Conservation (phyloP, 345 rosid genomes). For the Xanthoceras sorbifolium region DNA sequence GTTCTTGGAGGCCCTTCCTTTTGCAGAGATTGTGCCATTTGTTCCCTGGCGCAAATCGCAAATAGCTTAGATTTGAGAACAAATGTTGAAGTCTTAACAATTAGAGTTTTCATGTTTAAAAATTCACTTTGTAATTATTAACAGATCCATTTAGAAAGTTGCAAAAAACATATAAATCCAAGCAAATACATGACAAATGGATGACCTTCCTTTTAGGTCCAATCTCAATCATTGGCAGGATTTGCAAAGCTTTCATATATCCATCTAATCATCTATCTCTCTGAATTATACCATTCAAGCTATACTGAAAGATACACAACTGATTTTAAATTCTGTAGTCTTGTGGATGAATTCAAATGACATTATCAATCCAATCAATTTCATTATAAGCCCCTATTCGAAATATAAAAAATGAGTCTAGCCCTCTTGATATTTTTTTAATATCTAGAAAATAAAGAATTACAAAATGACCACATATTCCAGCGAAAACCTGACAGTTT, state of each 20-base stretch:
- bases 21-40: constrained; percentile 55
- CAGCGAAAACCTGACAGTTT: background rate
- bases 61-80: background rate
- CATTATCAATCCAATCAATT: background rate
- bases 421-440: background rate
- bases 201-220: background rate
- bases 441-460: background rate
- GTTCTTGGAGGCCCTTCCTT: constrained; percentile 59
- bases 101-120: background rate
- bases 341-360: background rate
- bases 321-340: background rate
- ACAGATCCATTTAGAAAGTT: background rate
- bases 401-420: background rate
- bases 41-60: constrained; percentile 45
- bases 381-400: background rate
- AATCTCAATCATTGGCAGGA: background rate
- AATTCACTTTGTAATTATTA: background rate
- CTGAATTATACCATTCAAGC: background rate
- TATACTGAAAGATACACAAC: too few relatives aligned
- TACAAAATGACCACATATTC: background rate
- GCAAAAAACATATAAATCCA: background rate
- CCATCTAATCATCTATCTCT: background rate
- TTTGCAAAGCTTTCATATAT: background rate
- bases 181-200: background rate
- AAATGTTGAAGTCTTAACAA: background rate